Percentiles rank a stretch among this genome's conserved stretches.
Evolutionary conservation across 73 alveolate species (phyloP).

Genomic region (Paramecium tetraurelia): DNA sequence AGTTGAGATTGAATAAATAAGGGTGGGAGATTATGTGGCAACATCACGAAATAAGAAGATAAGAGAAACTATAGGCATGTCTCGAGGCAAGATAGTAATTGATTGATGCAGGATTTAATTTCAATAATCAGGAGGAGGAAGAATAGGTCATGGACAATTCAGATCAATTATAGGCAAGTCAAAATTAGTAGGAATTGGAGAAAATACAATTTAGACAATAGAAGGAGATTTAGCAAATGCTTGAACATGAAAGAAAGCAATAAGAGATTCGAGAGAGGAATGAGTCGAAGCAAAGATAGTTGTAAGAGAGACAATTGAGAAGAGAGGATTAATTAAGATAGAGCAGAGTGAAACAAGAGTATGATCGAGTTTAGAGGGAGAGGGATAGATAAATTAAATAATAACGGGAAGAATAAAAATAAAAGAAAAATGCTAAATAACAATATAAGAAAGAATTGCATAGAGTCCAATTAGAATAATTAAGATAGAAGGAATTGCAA

Average conservation of each 20-base stretch:
- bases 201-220: not conserved
- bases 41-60: not conserved
- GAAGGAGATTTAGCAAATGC: not conserved
- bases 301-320: not conserved
- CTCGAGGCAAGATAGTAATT: not conserved
- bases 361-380: not conserved
- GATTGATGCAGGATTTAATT: not conserved
- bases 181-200: not conserved
- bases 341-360: not conserved
- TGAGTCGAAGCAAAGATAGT: not conserved
- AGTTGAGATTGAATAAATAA: not conserved
- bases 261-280: slow-evolving; percentile 5
- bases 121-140: not conserved
- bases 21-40: slow-evolving; percentile 22
- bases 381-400: slow-evolving; percentile 2
- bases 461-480: not conserved
- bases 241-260: slow-evolving; percentile 10
- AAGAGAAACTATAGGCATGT: not conserved
- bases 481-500: not conserved
- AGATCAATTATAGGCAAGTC: not conserved
- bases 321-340: not conserved
- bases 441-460: not conserved
- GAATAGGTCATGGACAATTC: not conserved
- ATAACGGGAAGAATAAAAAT: slow-evolving; percentile 19
- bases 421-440: not conserved